Conservation (phyloP, 2,329 filamentous ascomycete species). For the Magnaporthales sp. region DNA sequence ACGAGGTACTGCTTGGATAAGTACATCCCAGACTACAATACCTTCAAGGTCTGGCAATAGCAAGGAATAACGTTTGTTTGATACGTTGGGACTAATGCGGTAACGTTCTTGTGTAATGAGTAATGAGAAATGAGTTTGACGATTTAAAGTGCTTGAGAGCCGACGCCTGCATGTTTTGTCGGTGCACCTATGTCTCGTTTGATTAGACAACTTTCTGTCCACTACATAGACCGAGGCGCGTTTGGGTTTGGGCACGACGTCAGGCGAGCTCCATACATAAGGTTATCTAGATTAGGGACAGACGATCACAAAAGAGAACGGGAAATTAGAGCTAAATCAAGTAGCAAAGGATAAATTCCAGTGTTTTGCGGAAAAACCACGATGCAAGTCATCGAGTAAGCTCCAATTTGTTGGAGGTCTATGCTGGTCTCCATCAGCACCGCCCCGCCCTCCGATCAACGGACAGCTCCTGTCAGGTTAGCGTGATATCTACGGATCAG, state of each 20-base stretch:
- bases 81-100: neutral
- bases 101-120: neutral
- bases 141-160: neutral
- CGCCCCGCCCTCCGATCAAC: neutral
- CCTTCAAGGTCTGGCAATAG: neutral
- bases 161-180: neutral
- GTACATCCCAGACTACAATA: neutral
- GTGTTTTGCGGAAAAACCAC: too few species aligned
- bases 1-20: conserved; percentile 35
- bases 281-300: too few species aligned
- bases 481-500: neutral
- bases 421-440: neutral
- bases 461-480: neutral
- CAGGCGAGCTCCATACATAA: too few species aligned
- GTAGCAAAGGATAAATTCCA: too few species aligned
- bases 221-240: too few species aligned
- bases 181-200: too few species aligned
- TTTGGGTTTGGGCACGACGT: too few species aligned
- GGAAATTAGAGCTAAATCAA: too few species aligned
- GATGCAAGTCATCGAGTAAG: neutral
- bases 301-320: too few species aligned
- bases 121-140: neutral
- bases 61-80: neutral
- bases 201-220: too few species aligned
- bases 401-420: neutral